Evolutionary conservation across 805 yeast species (phyloP).

Genomic region (Hanseniaspora jakobsenii): DNA sequence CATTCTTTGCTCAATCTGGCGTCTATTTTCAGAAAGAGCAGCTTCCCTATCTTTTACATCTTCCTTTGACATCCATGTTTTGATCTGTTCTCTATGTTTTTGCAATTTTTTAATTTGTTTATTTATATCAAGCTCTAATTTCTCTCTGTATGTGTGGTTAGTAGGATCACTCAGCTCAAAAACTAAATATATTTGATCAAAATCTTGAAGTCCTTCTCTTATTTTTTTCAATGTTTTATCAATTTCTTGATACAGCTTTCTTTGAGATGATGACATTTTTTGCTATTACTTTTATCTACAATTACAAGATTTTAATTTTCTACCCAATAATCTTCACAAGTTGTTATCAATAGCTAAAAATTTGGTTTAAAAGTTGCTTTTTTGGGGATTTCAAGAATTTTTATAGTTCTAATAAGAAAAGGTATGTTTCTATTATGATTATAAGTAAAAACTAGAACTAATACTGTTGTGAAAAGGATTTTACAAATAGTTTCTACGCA

Average conservation of each 20-base stretch:
- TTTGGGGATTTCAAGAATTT: no score
- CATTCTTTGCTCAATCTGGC: constrained; percentile 67
- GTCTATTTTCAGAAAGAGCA: constrained; percentile 58
- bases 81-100: constrained; percentile 86
- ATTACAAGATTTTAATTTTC: no score
- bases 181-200: constrained; percentile 78
- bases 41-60: constrained; percentile 84
- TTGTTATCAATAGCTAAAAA: no score
- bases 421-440: no score
- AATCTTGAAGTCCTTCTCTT: constrained; percentile 76
- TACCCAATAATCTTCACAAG: no score
- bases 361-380: no score
- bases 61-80: constrained; percentile 84
- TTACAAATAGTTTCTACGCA: no score
- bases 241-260: constrained; percentile 54
- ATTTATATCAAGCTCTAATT: constrained; percentile 81
- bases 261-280: constrained; percentile 33
- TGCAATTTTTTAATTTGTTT: constrained; percentile 91
- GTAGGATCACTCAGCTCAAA: constrained; percentile 54
- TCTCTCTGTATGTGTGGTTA: constrained; percentile 80
- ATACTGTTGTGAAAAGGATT: no score
- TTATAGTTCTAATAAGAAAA: no score
- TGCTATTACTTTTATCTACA: background rate
- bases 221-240: constrained; percentile 89
- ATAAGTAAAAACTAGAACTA: no score